Evolutionary conservation across 1,139 yeast species (phyloP).

Genomic region (Magnusiomyces tetraspermus): DNA sequence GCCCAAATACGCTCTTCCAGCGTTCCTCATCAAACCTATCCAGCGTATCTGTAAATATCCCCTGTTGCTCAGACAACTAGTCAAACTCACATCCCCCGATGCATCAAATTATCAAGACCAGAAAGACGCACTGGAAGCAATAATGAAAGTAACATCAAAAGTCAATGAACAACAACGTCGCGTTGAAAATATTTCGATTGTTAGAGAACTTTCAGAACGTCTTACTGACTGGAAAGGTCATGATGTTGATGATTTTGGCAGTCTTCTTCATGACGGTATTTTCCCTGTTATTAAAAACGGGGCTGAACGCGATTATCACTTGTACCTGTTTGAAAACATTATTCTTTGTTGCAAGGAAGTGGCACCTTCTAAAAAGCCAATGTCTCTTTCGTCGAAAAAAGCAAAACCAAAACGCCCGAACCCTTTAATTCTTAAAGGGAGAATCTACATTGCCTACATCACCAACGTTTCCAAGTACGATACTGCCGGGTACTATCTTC

Average conservation of each 20-base stretch:
- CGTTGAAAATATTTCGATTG: constrained; percentile 71
- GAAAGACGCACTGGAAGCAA: constrained; percentile 55
- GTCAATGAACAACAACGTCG: constrained; percentile 93
- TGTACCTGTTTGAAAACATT: constrained; percentile 80
- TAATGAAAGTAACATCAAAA: constrained; percentile 66
- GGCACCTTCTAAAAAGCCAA: constrained; percentile 25
- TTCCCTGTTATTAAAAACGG: constrained; percentile 70
- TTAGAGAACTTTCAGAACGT: constrained; percentile 59
- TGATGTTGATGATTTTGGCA: constrained; percentile 73
- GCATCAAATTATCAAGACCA: constrained; percentile 61
- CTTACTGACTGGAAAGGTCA: constrained; percentile 95
- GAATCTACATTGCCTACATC: constrained; percentile 35
- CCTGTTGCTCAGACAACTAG: constrained; percentile 60
- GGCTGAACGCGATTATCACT: constrained; percentile 78
- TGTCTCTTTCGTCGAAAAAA: constrained; percentile 25
- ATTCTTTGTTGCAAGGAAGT: constrained; percentile 65
- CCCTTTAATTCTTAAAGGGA: constrained; percentile 34
- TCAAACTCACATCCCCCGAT: constrained; percentile 49
- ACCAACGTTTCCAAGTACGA: constrained; percentile 27
- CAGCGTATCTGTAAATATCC: constrained; percentile 95
- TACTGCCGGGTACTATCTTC: constrained; percentile 26
- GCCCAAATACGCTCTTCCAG: constrained; percentile 82
- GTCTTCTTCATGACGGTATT: constrained; percentile 63
- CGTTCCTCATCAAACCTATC: constrained; percentile 84
- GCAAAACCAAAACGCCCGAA: constrained; percentile 19